Conservation (phyloP, 2,329 filamentous ascomycete genomes). For the Rhinocladiella similis region DNA sequence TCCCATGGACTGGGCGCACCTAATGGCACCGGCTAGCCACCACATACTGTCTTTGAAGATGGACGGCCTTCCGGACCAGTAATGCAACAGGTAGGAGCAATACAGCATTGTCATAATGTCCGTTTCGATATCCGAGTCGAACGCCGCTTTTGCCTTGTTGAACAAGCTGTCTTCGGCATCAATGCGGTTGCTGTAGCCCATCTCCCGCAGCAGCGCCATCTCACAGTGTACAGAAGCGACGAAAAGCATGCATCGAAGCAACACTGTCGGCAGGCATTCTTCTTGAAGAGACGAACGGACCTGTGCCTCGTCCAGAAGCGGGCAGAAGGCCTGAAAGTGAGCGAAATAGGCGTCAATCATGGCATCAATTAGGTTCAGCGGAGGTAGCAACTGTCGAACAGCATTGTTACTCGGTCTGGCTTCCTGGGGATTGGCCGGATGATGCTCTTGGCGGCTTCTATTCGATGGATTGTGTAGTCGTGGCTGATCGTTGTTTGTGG, state of each 20-base stretch:
- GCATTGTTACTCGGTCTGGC: too few species aligned
- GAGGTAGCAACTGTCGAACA: neutral
- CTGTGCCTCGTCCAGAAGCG: constrained; percentile 50
- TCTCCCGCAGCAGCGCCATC: constrained; percentile 44
- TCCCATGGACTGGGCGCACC: constrained; percentile 44
- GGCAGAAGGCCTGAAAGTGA: constrained; percentile 59
- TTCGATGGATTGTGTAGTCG: neutral
- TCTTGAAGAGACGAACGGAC: constrained; percentile 43
- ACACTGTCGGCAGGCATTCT: constrained; percentile 48
- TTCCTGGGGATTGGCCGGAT: too few species aligned
- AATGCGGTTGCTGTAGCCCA: constrained; percentile 51
- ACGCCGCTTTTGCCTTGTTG: constrained; percentile 52
- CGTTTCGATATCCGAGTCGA: constrained; percentile 55
- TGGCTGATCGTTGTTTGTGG: neutral
- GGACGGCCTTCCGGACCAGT: constrained; percentile 53
- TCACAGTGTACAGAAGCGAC: constrained; percentile 57
- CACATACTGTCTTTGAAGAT: constrained; percentile 52
- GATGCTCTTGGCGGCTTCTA: neutral
- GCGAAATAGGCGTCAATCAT: constrained; percentile 49
- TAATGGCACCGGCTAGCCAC: constrained; percentile 54
- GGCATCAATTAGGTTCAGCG: neutral
- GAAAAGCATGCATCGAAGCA: constrained; percentile 57
- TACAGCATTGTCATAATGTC: constrained; percentile 53
- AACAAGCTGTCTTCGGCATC: constrained; percentile 54
- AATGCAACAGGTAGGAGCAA: constrained; percentile 56